Base-by-base conservation (phyloP, 345 rosid species). In the Cardamine chenopodiifolia region DNA sequence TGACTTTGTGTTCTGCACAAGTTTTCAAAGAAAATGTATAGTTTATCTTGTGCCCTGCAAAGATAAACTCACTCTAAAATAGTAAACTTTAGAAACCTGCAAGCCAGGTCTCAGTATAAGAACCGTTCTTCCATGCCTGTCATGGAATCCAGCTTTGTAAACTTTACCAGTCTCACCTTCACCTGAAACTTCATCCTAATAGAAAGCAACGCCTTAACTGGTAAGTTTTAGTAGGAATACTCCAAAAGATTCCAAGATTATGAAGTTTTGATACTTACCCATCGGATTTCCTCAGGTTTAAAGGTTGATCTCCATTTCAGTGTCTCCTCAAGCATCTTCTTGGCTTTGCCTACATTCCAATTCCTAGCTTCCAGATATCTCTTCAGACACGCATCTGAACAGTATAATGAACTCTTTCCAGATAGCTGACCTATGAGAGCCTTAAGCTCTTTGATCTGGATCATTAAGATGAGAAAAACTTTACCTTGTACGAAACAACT, bases 91-190 rank as follows among this genome's bases (percentile, higher is more conserved):
- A 49, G 5, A 50, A 47, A 92, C 98, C 97, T 93, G 98, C 81
- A 79, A 81, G 67, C 89, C 99, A 7, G 97, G 99, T 76, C 96
- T 86, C 74, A 95, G 44, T 58, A 95, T 95, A 69, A 95, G 96
- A 74, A 92, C 97, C 1, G 87, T 79, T 80, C 97, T 84, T 60
- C 96, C 97, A 54, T 83, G 67, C 50, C 96, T 84, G 72, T 95
- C 99, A 69, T 79, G 97, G 83, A 95, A 95, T 71, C 83, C 83
- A 64, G 97, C 99, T 79, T 89, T 83, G 81, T 81, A 92, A 12
- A 86, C 73, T 80, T 95, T 95, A 29, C 99, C 99, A 15, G 99
- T 95, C 80, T 87, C 97, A 28, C 99, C 91, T 86, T 95, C 97
- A 32, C 60, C 77, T 42, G 95, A 86, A 80, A 95, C 87, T 78